Percentiles rank a stretch among this genome's conserved stretches.
Conservation (phyloP, 768 basidiomycete species). For the Naganishia antarctica region DNA sequence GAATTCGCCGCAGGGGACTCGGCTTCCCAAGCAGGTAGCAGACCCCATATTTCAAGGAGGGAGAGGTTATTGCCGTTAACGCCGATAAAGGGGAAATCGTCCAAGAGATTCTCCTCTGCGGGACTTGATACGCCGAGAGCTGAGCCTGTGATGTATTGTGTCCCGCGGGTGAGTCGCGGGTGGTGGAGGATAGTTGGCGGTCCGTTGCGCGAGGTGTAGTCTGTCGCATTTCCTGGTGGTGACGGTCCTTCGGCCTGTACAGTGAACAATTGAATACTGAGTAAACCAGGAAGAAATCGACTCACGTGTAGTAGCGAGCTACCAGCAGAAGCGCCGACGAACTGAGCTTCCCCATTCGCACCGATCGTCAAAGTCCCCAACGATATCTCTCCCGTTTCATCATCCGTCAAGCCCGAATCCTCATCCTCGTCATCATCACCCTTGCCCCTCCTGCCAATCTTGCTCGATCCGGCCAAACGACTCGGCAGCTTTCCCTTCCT, state of each 20-base stretch:
- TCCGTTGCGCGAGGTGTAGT: conserved; percentile 1
- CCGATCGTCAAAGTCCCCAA: conserved; percentile 47
- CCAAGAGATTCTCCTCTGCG: conserved; percentile 17
- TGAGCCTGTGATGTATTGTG: conserved; percentile 10
- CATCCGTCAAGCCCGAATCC: conserved; percentile 26
- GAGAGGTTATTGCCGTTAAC: conserved; percentile 24
- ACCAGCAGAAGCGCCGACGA: conserved; percentile 43
- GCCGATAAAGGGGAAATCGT: conserved; percentile 28
- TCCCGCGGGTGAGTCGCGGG: neutral
- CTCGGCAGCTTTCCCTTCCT: conserved; percentile 18
- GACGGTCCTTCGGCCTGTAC: neutral
- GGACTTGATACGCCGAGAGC: conserved; percentile 1
- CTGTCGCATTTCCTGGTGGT: conserved; percentile 6
- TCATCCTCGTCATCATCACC: conserved; percentile 7
- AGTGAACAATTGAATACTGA: neutral
- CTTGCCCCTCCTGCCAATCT: neutral
- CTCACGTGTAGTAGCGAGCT: conserved; percentile 40
- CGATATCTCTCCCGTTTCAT: conserved; percentile 38
- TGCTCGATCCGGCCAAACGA: conserved; percentile 2
- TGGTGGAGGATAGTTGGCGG: conserved; percentile 6
- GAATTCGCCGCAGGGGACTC: conserved; percentile 23
- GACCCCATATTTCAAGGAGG: conserved; percentile 32
- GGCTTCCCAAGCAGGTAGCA: conserved; percentile 43
- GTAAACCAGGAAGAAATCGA: neutral
- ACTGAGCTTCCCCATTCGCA: conserved; percentile 38